A percentile compares a stretch with the other conserved stretches of the same genome.
Conservation (phyloP, 257 asterid genomes). For the Jacaranda copaia region DNA sequence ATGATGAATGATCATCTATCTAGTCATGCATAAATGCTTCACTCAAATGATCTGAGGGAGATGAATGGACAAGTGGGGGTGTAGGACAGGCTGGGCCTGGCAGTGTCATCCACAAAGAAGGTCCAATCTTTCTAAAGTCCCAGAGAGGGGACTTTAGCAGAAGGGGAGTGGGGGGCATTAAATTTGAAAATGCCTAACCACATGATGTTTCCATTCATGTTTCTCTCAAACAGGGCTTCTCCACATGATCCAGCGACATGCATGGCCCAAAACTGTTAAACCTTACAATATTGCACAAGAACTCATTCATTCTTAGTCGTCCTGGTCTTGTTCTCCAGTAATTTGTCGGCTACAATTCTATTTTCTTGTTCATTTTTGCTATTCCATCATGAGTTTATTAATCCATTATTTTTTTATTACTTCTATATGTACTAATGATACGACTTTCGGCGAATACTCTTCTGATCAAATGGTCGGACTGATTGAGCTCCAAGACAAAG, state of each 20-base stretch:
- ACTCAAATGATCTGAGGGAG: not conserved
- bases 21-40: conserved; percentile 5
- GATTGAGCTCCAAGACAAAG: too few species aligned
- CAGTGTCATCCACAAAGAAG: not conserved
- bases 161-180: not conserved
- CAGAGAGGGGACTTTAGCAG: conserved; percentile 5
- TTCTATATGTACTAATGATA: too few species aligned
- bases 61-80: conserved; percentile 12
- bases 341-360: not conserved
- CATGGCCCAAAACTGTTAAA: not conserved
- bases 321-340: not conserved
- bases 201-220: not conserved
- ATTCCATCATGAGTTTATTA: too few species aligned
- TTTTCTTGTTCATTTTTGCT: not conserved
- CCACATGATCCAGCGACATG: not conserved
- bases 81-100: conserved; percentile 8
- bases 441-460: too few species aligned
- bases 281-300: not conserved
- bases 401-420: too few species aligned
- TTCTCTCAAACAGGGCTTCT: not conserved
- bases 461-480: too few species aligned
- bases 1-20: conserved; percentile 24
- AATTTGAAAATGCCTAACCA: conserved; percentile 3
- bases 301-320: not conserved
- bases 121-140: not conserved